Conservation (phyloP, 441 rosid species). For the Omphalea diandra region DNA sequence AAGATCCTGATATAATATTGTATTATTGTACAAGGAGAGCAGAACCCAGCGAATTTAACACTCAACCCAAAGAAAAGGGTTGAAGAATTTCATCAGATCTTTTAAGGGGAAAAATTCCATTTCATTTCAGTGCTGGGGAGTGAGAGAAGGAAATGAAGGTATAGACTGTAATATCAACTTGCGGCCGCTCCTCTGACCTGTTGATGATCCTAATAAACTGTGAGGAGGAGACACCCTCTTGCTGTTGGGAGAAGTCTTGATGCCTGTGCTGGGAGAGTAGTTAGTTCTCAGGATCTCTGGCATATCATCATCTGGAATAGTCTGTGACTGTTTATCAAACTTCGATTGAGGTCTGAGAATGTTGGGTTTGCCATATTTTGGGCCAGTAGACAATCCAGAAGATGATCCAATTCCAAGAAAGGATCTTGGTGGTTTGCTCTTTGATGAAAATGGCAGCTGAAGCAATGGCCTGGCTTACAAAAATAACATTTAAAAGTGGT, state of each 20-base stretch:
- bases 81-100: slow-evolving; percentile 28
- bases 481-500: slow-evolving; percentile 7
- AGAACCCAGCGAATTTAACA: slow-evolving; percentile 16
- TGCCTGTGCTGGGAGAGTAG: slow-evolving; percentile 35
- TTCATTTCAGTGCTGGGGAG: slow-evolving; percentile 47
- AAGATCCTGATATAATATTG: slow-evolving; percentile 29
- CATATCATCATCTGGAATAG: slow-evolving; percentile 50
- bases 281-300: slow-evolving; percentile 60
- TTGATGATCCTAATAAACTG: slow-evolving; percentile 52
- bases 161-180: slow-evolving; percentile 88
- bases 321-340: slow-evolving; percentile 50
- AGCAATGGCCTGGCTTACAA: slow-evolving; percentile 53
- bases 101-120: slow-evolving; percentile 14
- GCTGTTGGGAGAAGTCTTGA: slow-evolving; percentile 86
- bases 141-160: slow-evolving; percentile 78
- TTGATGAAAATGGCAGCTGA: slow-evolving; percentile 61
- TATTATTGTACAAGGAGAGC: slow-evolving; percentile 39
- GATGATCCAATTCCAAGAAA: slow-evolving; percentile 63
- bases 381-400: slow-evolving; percentile 33
- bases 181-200: slow-evolving; percentile 64
- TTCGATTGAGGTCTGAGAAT: slow-evolving; percentile 39
- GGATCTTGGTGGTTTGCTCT: slow-evolving; percentile 66
- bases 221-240: slow-evolving; percentile 97
- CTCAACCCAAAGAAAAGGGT: slow-evolving; percentile 22
- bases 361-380: slow-evolving; percentile 45